Base-by-base conservation (phyloP, 257 asterid species). In the Solanum chmielewskii region DNA sequence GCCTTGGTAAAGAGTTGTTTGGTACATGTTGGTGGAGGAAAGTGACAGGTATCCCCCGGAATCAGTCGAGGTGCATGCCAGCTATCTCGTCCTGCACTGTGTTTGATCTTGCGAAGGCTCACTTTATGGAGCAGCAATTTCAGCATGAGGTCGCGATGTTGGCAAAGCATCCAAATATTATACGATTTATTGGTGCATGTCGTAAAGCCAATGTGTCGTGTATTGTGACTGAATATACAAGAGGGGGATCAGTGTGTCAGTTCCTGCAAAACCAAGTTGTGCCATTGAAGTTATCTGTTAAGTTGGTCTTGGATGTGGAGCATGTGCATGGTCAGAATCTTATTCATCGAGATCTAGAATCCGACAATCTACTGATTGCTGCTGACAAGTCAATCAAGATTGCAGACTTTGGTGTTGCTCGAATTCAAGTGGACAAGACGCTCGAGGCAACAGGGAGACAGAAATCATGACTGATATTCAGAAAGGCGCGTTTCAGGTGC, bases 401-500 rank as follows among this genome's bases (percentile, higher is more conserved):
- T 88, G 99, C 99, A 2, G 99, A 97, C 90, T 97, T 97, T 88
- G 99, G 99, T 62, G 98, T 97, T 64, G 99, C 99, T 71, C 98
- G 98, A 27, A 97, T 97, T 27, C 94, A 92, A 93, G 96, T 95
- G 37, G 98, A 95, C 41, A 90, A 90, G 88, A 94, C 94, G 98
- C 98, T 97, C 0, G 98, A 94, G 93, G 95, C 94, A 68, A 98
- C 98, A 1, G 35, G 35, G 98, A 97, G 92, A 93, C 90, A 2
- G 96, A 95, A 94, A 93, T 97, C 74, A 88, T 95, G 97, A 95
- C 98, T 0, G 90, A 92, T 8, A 98, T 95, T 95, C 84, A 91
- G 99, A 81, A 95, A 94, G 90, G 99, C 99, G 20, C 98, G 98
- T 86, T 97, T 97, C 94, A 93, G 98, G 94, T 95, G 98, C 95